A percentile compares a stretch with the other conserved stretches of the same genome.
Evolutionary conservation across 176 grass and related monocot species (phyloP).

Genomic region (Pontederia crassipes): DNA sequence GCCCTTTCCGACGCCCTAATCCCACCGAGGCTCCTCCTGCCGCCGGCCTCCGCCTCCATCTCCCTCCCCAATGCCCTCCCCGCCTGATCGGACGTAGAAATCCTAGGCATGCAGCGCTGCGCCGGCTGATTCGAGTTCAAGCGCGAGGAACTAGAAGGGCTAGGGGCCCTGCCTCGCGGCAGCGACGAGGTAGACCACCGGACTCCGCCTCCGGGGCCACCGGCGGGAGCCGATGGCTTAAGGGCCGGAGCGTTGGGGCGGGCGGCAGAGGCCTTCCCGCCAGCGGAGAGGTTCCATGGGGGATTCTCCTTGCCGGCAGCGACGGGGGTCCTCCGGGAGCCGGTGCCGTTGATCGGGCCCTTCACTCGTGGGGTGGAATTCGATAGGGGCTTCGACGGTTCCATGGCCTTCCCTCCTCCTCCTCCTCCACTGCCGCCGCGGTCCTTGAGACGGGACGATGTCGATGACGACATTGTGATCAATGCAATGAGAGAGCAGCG

Average conservation of each 20-base stretch:
- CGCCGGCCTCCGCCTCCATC: constrained; percentile 18
- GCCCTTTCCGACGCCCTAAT: constrained; percentile 40
- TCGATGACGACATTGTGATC: constrained; percentile 1
- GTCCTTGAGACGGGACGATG: constrained; percentile 74
- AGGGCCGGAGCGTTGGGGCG: constrained; percentile 17
- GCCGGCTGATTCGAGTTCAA: constrained; percentile 27
- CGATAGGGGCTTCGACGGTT: neutral
- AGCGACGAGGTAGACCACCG: constrained; percentile 78
- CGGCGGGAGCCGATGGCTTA: constrained; percentile 4
- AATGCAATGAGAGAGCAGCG: neutral
- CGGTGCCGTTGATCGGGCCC: neutral
- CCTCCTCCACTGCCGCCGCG: constrained; percentile 22
- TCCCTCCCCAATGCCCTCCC: constrained; percentile 33
- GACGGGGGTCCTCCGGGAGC: constrained; percentile 1
- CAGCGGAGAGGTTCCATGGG: constrained; percentile 19
- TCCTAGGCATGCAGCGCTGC: constrained; percentile 11
- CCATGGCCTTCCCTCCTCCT: constrained; percentile 30
- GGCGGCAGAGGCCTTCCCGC: constrained; percentile 29
- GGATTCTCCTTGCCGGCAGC: constrained; percentile 35
- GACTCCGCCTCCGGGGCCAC: constrained; percentile 14
- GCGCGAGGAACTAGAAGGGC: constrained; percentile 40
- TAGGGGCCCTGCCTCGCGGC: constrained; percentile 54
- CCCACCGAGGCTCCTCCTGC: constrained; percentile 37
- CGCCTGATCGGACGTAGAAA: constrained; percentile 34
- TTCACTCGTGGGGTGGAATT: constrained; percentile 14